phyloP scores from a whole-genome alignment of 1,284 basidiomycete genomes.

The Ganoderma leucocontextum region DNA sequence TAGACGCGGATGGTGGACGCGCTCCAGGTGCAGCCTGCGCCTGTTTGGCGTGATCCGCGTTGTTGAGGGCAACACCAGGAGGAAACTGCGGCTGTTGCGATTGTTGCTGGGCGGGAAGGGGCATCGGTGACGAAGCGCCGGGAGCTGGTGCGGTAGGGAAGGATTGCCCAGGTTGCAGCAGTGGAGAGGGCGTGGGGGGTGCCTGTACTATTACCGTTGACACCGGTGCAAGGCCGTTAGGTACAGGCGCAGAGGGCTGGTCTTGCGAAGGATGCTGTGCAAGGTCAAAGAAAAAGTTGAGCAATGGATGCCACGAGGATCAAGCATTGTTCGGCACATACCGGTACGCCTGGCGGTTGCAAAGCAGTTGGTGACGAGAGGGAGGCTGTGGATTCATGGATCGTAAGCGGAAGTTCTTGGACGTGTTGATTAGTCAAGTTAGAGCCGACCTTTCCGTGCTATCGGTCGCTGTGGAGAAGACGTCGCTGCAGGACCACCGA shows the following conservation, averaged over 20 bases:
- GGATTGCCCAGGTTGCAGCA: constrained; percentile 71
- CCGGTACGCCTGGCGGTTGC: constrained; percentile 32
- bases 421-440: constrained; percentile 6
- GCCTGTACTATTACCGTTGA: constrained; percentile 31
- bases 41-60: constrained; percentile 39
- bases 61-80: constrained; percentile 70
- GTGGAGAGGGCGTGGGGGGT: constrained; percentile 55
- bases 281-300: constrained; percentile 15
- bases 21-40: constrained; percentile 32
- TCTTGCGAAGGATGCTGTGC: constrained; percentile 42
- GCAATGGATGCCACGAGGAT: constrained; percentile 15
- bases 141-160: constrained; percentile 43
- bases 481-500: constrained; percentile 59
- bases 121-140: constrained; percentile 40
- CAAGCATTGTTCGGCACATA: constrained; percentile 29
- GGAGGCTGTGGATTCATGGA: constrained; percentile 30
- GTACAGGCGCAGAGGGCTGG: constrained; percentile 29
- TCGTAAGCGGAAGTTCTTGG: constrained; percentile 2
- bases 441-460: constrained; percentile 36
- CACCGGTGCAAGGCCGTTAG: constrained; percentile 34
- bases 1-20: constrained; percentile 44
- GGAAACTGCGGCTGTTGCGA: constrained; percentile 60
- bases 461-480: constrained; percentile 57
- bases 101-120: constrained; percentile 42
- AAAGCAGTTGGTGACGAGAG: constrained; percentile 35